Conservation (phyloP, 208 protist species). For the Leishmania lainsoni region DNA sequence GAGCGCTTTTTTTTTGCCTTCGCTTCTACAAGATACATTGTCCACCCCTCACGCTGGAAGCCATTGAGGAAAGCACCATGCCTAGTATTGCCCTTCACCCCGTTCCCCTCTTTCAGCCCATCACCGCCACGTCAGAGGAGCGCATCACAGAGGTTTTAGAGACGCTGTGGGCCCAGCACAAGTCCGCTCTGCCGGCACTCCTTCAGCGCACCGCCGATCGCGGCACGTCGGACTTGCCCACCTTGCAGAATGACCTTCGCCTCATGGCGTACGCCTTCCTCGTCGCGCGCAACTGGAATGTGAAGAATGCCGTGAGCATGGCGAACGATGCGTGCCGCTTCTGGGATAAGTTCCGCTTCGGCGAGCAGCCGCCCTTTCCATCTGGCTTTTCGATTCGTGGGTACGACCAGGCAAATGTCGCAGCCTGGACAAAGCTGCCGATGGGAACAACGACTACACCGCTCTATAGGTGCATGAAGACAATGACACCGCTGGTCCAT, state of each 20-base stretch:
- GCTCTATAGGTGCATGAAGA: slow-evolving; percentile 41
- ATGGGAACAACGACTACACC: slow-evolving; percentile 9
- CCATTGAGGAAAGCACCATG: not conserved
- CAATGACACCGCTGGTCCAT: slow-evolving; percentile 33
- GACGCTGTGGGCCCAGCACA: slow-evolving; percentile 27
- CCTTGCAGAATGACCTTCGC: slow-evolving; percentile 44
- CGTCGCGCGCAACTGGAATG: slow-evolving; percentile 55
- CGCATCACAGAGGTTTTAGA: slow-evolving; percentile 58
- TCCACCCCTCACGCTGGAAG: not conserved
- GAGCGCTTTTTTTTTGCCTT: not conserved
- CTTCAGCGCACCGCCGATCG: slow-evolving; percentile 22
- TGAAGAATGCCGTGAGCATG: slow-evolving; percentile 69
- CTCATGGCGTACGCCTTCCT: slow-evolving; percentile 65
- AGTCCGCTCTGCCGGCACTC: slow-evolving; percentile 21
- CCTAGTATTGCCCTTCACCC: slow-evolving; percentile 9
- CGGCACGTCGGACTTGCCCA: slow-evolving; percentile 30
- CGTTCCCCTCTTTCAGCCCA: slow-evolving; percentile 35
- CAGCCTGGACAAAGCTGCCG: slow-evolving; percentile 5
- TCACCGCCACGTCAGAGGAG: slow-evolving; percentile 54
- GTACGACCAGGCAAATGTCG: slow-evolving; percentile 45
- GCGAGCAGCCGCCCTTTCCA: slow-evolving; percentile 42
- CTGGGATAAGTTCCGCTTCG: slow-evolving; percentile 36
- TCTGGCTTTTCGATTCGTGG: slow-evolving; percentile 56
- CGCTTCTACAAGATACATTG: not conserved
- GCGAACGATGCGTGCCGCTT: slow-evolving; percentile 34